Evolutionary conservation across 2,329 filamentous ascomycete species (phyloP).

Genomic region (Nemania bipapillata): DNA sequence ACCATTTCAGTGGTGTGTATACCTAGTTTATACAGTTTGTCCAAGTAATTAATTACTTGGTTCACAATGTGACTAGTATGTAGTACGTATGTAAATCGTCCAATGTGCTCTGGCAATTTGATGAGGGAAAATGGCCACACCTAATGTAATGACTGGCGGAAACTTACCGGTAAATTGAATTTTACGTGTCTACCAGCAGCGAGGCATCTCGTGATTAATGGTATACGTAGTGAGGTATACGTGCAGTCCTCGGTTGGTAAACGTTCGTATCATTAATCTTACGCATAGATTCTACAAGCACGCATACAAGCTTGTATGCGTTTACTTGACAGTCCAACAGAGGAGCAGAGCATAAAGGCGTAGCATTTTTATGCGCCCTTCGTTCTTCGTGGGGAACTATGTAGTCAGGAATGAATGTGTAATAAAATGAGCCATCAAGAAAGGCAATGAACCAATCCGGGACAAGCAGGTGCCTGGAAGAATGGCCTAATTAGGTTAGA

Average conservation of each 20-base stretch:
- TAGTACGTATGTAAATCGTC: too few species aligned
- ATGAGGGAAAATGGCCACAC: not conserved
- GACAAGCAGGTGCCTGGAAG: slow-evolving; percentile 33
- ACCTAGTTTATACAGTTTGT: slow-evolving; percentile 6
- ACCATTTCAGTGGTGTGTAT: not conserved
- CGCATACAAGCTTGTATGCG: not conserved
- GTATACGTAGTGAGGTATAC: not conserved
- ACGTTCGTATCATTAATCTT: not conserved
- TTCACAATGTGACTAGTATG: slow-evolving; percentile 4
- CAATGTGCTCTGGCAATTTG: slow-evolving; percentile 2
- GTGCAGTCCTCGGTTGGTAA: not conserved
- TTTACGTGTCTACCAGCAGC: not conserved
- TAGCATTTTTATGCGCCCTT: not conserved
- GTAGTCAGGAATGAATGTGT: slow-evolving; percentile 4
- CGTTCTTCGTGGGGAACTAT: not conserved
- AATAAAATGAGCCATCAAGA: not conserved
- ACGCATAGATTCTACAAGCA: too few species aligned
- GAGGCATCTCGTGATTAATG: not conserved
- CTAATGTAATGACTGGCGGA: not conserved
- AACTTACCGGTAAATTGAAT: not conserved
- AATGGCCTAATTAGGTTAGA: slow-evolving; percentile 27
- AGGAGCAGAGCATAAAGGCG: not conserved
- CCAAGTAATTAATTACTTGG: not conserved
- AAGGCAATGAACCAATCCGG: slow-evolving; percentile 30
- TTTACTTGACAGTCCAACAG: not conserved